phyloP scores from a whole-genome alignment of 169 alveolate species.

The Plasmodium falciparum region DNA sequence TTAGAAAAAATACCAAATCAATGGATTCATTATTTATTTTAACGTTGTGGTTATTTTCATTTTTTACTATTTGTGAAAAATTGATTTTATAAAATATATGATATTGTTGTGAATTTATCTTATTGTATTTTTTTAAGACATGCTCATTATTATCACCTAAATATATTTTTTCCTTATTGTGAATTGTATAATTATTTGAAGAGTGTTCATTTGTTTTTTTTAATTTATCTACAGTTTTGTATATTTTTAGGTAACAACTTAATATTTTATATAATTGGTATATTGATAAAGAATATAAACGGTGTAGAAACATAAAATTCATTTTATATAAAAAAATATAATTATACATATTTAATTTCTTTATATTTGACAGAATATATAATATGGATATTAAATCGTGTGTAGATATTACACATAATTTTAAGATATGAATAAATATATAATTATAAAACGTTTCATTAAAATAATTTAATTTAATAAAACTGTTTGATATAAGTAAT shows the following conservation, averaged over 20 bases:
- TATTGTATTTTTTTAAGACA: background rate
- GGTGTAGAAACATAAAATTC: constrained; percentile 36
- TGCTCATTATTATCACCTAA: background rate
- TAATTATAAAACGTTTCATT: constrained; percentile 20
- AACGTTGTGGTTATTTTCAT: background rate
- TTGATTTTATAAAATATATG: constrained; percentile 22
- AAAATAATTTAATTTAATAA: constrained; percentile 37
- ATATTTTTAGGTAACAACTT: constrained; percentile 20
- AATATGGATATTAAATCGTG: constrained; percentile 15
- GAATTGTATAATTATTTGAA: background rate
- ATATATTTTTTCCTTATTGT: background rate
- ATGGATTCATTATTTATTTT: background rate
- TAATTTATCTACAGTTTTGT: background rate
- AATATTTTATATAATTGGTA: constrained; percentile 32
- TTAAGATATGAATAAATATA: background rate
- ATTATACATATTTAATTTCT: constrained; percentile 8
- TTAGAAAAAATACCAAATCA: constrained; percentile 15
- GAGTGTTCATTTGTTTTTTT: background rate
- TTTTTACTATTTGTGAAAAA: background rate
- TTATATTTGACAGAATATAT: constrained; percentile 1
- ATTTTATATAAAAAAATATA: constrained; percentile 19
- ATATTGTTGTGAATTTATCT: constrained; percentile 10
- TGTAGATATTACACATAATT: background rate
- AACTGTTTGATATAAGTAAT: constrained; percentile 2
- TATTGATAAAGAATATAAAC: constrained; percentile 36